Base-by-base conservation (phyloP, 257 asterid genomes). In the Paulownia fortunei region DNA sequence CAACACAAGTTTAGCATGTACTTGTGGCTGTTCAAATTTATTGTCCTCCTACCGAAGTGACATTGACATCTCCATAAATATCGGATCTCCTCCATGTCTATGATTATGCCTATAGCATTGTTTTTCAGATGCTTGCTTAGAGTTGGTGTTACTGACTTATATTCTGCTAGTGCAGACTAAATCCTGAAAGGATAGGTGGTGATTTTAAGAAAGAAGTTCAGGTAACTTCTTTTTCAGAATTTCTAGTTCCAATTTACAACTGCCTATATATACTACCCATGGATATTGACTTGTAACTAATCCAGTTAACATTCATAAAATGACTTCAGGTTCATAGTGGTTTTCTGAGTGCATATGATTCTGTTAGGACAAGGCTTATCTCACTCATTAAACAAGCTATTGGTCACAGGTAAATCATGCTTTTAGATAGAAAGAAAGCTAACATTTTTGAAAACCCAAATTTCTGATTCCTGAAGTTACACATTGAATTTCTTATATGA, bases 141-240 rank as follows among this genome's bases (percentile, higher is more conserved):
- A 4, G 41, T 74, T 56, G 39, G 11, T 77, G 36, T 69, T 73
- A 65, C 80, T 83, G 82, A 84, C 66, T 78, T 81, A 41, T 83
- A 26, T 74, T 78, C 70, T 77, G 77, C 72, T 77, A 72, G 19
- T 84, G 47, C 92, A 96, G 99, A 84, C 83, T 93, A 74, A 96
- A 96, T 80, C 99, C 99, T 49, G 99, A 96, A 83, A 93, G 99
- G 79, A 89, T 93, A 63, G 98, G 97, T 16, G 98, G 98, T 82
- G 98, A 93, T 81, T 92, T 82, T 89, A 92, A 89, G 90, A 82
- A 89, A 81, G 99, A 96, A 87, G 85, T 92, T 85, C 99, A 95
- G 89, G 99, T 91, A 84, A 60, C 30, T 16, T 60, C 21, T n/a
- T n/a, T n/a, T n/a, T n/a, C 34, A 58, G 12, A 51, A 13, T 64